A percentile compares a stretch with the other conserved stretches of the same genome.
Conservation (phyloP, 148 eudicot species). For the Oxyria digyna region DNA sequence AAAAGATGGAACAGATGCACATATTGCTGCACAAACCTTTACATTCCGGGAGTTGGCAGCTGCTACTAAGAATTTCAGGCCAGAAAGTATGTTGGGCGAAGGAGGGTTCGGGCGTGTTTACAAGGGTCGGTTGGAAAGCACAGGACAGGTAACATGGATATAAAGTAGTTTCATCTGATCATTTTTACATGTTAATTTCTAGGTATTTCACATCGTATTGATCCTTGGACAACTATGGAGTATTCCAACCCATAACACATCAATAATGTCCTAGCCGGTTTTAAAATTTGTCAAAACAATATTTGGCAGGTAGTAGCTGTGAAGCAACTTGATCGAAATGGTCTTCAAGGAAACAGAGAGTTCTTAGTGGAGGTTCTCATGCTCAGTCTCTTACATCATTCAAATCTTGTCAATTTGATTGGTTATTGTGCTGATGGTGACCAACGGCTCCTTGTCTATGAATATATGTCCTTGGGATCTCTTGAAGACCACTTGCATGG, state of each 20-base stretch:
- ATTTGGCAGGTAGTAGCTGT: conserved; percentile 49
- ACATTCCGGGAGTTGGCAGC: conserved; percentile 53
- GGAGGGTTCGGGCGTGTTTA: conserved; percentile 67
- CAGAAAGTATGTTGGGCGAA: conserved; percentile 48
- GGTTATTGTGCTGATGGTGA: conserved; percentile 10
- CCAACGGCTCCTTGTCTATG: conserved; percentile 7
- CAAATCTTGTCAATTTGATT: conserved; percentile 10
- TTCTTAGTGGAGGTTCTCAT: conserved; percentile 27
- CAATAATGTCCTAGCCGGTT: neutral
- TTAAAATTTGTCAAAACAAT: neutral
- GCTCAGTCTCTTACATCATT: conserved; percentile 9
- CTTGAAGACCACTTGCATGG: conserved; percentile 61
- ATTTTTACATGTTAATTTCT: neutral
- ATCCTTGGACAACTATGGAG: neutral
- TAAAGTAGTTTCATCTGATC: neutral
- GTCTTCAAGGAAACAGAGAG: conserved; percentile 59
- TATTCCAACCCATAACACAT: neutral
- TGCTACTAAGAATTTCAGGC: conserved; percentile 55
- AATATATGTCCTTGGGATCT: conserved; percentile 8
- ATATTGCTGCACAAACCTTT: conserved; percentile 59
- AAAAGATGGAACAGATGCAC: conserved; percentile 36
- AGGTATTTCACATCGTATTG: neutral
- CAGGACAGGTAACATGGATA: conserved; percentile 1
- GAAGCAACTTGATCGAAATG: conserved; percentile 56
- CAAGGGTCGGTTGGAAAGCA: conserved; percentile 42